phyloP scores from a whole-genome alignment of 2,329 filamentous ascomycete species.

The Aspergillus ustus region DNA sequence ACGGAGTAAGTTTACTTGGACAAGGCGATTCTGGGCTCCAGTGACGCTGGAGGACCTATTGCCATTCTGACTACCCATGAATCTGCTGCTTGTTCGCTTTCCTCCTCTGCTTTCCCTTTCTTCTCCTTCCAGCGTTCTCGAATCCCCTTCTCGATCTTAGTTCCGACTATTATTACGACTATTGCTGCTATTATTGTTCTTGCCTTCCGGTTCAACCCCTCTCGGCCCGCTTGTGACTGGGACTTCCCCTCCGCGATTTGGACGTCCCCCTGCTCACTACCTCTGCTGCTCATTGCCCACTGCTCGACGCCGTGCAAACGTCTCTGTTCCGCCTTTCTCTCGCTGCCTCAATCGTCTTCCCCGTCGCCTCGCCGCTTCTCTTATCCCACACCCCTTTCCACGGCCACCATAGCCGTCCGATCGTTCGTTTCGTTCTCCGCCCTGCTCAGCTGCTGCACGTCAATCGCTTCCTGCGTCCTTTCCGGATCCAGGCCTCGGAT shows the following conservation, averaged over 20 bases:
- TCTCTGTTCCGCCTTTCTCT: conserved; percentile 22
- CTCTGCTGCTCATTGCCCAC: neutral
- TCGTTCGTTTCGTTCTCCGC: conserved; percentile 2
- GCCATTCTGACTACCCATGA: conserved; percentile 8
- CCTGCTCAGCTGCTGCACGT: conserved; percentile 1
- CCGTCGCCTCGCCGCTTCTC: conserved; percentile 10
- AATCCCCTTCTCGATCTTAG: conserved; percentile 2
- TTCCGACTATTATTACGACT: conserved; percentile 2
- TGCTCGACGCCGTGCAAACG: conserved; percentile 35
- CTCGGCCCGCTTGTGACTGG: conserved; percentile 27
- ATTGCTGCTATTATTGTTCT: conserved; percentile 17
- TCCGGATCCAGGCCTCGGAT: conserved; percentile 20
- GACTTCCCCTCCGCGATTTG: conserved; percentile 11
- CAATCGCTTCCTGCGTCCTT: conserved; percentile 3
- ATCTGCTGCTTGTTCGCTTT: neutral
- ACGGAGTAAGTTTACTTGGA: neutral
- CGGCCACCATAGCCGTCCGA: conserved; percentile 6
- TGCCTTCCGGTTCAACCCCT: conserved; percentile 21
- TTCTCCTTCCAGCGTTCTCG: conserved; percentile 3
- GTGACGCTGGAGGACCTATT: conserved; percentile 10
- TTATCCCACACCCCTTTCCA: conserved; percentile 3
- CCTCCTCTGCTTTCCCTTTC: conserved; percentile 4
- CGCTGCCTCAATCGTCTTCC: conserved; percentile 4
- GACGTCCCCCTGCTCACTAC: conserved; percentile 7
- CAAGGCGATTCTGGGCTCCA: conserved; percentile 9